Evolutionary conservation across 2,329 filamentous ascomycete species (phyloP).

Genomic region (Alternaria ethzedia): DNA sequence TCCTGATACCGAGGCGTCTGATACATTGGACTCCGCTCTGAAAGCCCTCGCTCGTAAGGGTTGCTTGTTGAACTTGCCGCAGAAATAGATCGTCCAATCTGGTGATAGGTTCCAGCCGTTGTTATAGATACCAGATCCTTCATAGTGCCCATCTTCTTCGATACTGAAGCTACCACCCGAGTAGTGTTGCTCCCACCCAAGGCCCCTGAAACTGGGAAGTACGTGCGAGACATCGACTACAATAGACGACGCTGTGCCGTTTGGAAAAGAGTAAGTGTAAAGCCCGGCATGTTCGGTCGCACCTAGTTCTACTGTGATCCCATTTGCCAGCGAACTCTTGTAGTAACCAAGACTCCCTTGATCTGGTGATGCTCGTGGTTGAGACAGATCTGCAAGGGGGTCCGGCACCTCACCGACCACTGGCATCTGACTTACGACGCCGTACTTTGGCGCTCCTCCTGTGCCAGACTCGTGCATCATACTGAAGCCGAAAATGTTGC

Average conservation of each 20-base stretch:
- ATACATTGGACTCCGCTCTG: slow-evolving; percentile 7
- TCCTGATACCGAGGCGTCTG: slow-evolving; percentile 25
- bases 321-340: slow-evolving; percentile 60
- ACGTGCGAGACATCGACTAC: slow-evolving; percentile 70
- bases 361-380: slow-evolving; percentile 59
- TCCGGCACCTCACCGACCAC: slow-evolving; percentile 48
- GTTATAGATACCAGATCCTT: slow-evolving; percentile 67
- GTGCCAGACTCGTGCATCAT: slow-evolving; percentile 47
- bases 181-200: slow-evolving; percentile 68
- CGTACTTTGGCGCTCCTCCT: slow-evolving; percentile 45
- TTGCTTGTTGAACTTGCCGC: slow-evolving; percentile 63
- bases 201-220: slow-evolving; percentile 66
- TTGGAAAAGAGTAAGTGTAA: slow-evolving; percentile 65
- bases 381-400: slow-evolving; percentile 63
- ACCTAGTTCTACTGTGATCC: slow-evolving; percentile 64
- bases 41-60: slow-evolving; percentile 42
- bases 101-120: slow-evolving; percentile 71
- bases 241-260: slow-evolving; percentile 50
- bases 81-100: slow-evolving; percentile 69
- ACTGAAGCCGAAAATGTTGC: slow-evolving; percentile 44
- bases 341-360: slow-evolving; percentile 67
- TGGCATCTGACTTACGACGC: slow-evolving; percentile 47
- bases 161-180: slow-evolving; percentile 65
- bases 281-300: slow-evolving; percentile 64
- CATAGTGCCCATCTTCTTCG: slow-evolving; percentile 60